phyloP scores from a whole-genome alignment of 2,329 filamentous ascomycete genomes.

The Diaporthe sp. region DNA sequence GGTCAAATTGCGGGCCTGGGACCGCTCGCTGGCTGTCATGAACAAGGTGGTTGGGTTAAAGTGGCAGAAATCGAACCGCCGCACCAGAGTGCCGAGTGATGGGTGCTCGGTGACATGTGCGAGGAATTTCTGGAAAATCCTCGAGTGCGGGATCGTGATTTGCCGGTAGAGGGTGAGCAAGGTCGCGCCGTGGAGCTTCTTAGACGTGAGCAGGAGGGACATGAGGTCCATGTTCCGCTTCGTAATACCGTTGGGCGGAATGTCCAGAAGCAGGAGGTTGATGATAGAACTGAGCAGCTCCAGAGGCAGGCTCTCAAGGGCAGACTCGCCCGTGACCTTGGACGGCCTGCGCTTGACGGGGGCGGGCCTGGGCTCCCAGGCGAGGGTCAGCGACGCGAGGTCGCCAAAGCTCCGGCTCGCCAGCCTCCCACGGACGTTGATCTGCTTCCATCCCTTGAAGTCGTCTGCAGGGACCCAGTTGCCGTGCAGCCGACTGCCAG shows the following conservation, averaged over 20 bases:
- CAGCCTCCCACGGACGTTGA: slow-evolving; percentile 69
- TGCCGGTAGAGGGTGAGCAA: slow-evolving; percentile 82
- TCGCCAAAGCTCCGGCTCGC: slow-evolving; percentile 75
- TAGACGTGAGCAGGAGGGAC: slow-evolving; percentile 82
- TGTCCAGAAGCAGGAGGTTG: slow-evolving; percentile 79
- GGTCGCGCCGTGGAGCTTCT: slow-evolving; percentile 79
- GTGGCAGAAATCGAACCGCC: slow-evolving; percentile 86
- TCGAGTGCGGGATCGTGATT: slow-evolving; percentile 86
- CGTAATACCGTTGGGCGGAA: slow-evolving; percentile 80
- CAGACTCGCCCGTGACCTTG: slow-evolving; percentile 61
- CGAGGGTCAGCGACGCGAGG: slow-evolving; percentile 67
- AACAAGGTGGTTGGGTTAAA: slow-evolving; percentile 86
- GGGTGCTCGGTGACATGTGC: slow-evolving; percentile 76
- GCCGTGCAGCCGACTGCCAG: slow-evolving; percentile 69
- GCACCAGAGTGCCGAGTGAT: slow-evolving; percentile 80
- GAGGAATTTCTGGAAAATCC: slow-evolving; percentile 86
- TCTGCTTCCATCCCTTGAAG: slow-evolving; percentile 75
- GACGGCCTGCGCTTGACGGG: slow-evolving; percentile 37
- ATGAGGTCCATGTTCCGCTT: slow-evolving; percentile 85
- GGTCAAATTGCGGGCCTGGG: slow-evolving; percentile 82
- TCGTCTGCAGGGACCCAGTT: slow-evolving; percentile 71
- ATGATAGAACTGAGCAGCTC: slow-evolving; percentile 83
- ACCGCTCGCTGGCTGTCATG: slow-evolving; percentile 80
- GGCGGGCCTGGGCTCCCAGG: slow-evolving; percentile 62
- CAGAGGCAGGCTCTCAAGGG: slow-evolving; percentile 76